A percentile compares a stretch with the other conserved stretches of the same genome.
Evolutionary conservation across 2,329 filamentous ascomycete species (phyloP).

Genomic region (Diaporthe amygdali): DNA sequence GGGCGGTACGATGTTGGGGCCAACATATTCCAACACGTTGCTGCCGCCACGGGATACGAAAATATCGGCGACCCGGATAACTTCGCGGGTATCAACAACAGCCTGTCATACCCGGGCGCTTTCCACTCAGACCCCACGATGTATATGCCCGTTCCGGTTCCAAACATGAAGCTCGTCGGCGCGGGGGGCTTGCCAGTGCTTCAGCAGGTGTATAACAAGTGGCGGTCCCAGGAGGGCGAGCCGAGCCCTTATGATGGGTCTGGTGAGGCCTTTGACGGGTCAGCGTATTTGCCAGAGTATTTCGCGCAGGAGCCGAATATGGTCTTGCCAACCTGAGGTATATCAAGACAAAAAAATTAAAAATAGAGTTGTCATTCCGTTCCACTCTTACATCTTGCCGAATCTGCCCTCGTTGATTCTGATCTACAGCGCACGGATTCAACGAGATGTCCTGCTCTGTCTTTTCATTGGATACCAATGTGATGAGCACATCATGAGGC

Average conservation of each 20-base stretch:
- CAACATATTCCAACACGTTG: slow-evolving; percentile 35
- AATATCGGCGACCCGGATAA: slow-evolving; percentile 42
- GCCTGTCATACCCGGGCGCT: slow-evolving; percentile 47
- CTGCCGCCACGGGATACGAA: slow-evolving; percentile 29
- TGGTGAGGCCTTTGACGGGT: slow-evolving; percentile 48
- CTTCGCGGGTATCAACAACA: slow-evolving; percentile 40
- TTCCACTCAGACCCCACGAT: slow-evolving; percentile 41
- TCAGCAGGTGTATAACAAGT: slow-evolving; percentile 36
- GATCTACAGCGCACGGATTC: neutral
- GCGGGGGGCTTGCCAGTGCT: slow-evolving; percentile 47
- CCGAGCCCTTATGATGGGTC: slow-evolving; percentile 52
- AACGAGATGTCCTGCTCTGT: too few relatives aligned
- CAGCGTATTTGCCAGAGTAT: slow-evolving; percentile 44
- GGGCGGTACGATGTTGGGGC: slow-evolving; percentile 48
- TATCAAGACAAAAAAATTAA: too few relatives aligned
- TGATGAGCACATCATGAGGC: too few relatives aligned
- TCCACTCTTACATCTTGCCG: neutral
- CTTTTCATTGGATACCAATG: too few relatives aligned
- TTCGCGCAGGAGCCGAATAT: slow-evolving; percentile 35
- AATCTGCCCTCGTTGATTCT: neutral
- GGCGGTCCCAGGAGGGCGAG: slow-evolving; percentile 33
- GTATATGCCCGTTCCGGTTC: slow-evolving; percentile 41
- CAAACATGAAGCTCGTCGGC: slow-evolving; percentile 48
- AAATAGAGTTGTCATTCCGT: neutral
- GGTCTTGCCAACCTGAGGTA: neutral